Evolutionary conservation across 1,284 basidiomycete genomes (phyloP), one percentile per base, ranked within the genome.

Genomic region (Cutaneotrichosporon curvatum): DNA sequence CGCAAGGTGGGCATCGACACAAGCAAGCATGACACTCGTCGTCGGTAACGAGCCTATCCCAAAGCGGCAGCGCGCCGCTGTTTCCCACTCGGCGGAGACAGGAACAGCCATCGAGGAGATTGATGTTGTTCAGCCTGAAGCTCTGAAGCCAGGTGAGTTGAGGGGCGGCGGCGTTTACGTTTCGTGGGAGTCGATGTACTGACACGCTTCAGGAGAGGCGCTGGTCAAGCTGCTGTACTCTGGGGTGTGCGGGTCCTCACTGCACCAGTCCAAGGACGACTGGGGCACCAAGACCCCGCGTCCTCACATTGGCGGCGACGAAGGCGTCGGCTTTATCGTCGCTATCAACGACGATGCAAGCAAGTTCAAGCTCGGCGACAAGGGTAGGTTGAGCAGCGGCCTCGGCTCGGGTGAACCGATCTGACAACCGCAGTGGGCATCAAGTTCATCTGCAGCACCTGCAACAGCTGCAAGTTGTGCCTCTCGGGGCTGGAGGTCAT

Each of bases 251-350:
- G 28, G 35, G 9, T 36, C 33, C 40, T 32, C 23, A 18, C 31
- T 22, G 15, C 34, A 41, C 28, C 34, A 42, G 36, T 20, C 40
- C 12, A 19, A 35, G 3, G 35, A 47, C 36, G 39, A 45, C 44
- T 40, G 37, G 37, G 44, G 15, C 9, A 23, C 34, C 34, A 40
- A 40, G 33, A 22, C 28, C 23, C 40, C 40, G 55, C 75, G 77
- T 4, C 87, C 86, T 1, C 78, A 88, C 42, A 79, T 91, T 48
- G 87, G 86, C 25, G 88, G 89, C 0, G 60, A 71, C 34, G 69
- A 65, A 48, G 63, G 63, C 33, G 58, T 67, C 4, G 74, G 74
- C 30, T 59, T 76, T 37, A 72, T 91, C 47, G 83, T 91, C 23
- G 86, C 85, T 21, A 83, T 91, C 58, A 86, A 81, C 31, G 74